Conservation (phyloP, 1,284 basidiomycete genomes). For the Athelia sp. region DNA sequence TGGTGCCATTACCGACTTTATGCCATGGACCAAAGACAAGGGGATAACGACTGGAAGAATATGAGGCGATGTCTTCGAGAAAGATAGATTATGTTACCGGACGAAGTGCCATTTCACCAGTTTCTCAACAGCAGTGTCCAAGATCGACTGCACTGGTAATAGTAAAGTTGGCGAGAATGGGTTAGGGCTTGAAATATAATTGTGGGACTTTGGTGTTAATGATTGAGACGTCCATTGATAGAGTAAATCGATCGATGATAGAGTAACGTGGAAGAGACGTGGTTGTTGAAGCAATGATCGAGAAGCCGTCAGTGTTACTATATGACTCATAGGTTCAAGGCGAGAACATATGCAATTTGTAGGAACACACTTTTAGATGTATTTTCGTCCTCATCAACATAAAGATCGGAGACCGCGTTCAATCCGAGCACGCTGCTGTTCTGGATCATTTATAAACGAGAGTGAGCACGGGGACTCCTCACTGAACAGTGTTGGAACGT, state of each 20-base stretch:
- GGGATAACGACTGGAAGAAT: constrained; percentile 55
- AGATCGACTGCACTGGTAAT: constrained; percentile 43
- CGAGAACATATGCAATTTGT: constrained; percentile 3
- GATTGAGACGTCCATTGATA: constrained; percentile 41
- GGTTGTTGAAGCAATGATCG: constrained; percentile 29
- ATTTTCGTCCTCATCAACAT: constrained; percentile 39
- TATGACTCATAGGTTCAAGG: constrained; percentile 6
- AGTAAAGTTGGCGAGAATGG: constrained; percentile 47
- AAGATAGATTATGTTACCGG: constrained; percentile 31
- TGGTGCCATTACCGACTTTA: constrained; percentile 37
- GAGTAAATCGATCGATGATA: constrained; percentile 46
- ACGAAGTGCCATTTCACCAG: constrained; percentile 56
- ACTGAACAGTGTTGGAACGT: constrained; percentile 15
- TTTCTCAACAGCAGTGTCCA: constrained; percentile 48
- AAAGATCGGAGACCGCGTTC: constrained; percentile 45
- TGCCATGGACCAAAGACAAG: constrained; percentile 66
- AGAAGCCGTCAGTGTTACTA: constrained; percentile 44
- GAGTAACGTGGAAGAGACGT: constrained; percentile 28
- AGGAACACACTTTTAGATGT: constrained; percentile 34
- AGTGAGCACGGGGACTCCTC: constrained; percentile 2
- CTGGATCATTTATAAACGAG: constrained; percentile 26
- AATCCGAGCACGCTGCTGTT: constrained; percentile 54
- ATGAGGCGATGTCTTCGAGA: constrained; percentile 10
- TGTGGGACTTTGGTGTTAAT: constrained; percentile 2
- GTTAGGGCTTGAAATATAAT: constrained; percentile 7